Percentiles rank a stretch among this genome's conserved stretches.
phyloP scores from a whole-genome alignment of 148 eudicot species.

The Heliosperma pusillum region DNA sequence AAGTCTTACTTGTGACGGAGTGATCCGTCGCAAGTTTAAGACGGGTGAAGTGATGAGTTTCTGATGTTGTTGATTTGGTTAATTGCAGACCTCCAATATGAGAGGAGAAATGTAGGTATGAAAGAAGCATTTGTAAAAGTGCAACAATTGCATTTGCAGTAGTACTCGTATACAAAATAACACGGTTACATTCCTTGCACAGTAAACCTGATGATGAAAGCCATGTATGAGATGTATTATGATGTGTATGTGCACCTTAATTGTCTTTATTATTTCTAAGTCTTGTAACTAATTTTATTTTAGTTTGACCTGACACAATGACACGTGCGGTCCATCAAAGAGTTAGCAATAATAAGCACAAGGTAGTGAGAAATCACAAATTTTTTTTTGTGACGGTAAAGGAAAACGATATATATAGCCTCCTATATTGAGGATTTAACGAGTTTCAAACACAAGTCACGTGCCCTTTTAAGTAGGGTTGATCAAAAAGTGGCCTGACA shows the following conservation, averaged over 20 bases:
- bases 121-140: background rate
- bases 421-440: no score
- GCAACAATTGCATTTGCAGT: background rate
- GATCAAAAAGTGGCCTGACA: no score
- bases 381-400: no score
- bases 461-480: no score
- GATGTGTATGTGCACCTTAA: background rate
- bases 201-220: background rate
- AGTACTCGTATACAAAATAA: background rate
- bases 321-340: background rate
- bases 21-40: no score
- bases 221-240: background rate
- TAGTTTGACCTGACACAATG: background rate
- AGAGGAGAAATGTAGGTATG: background rate
- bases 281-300: background rate
- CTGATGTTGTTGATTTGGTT: background rate
- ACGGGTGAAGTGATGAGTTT: no score
- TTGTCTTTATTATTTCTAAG: background rate
- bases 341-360: slow-evolving; percentile 5
- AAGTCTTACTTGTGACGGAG: no score
- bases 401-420: no score
- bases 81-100: slow-evolving; percentile 30
- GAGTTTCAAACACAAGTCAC: no score
- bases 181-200: background rate
- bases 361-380: background rate